phyloP scores from a whole-genome alignment of 1,284 basidiomycete genomes.

The Moniliella sp. region DNA sequence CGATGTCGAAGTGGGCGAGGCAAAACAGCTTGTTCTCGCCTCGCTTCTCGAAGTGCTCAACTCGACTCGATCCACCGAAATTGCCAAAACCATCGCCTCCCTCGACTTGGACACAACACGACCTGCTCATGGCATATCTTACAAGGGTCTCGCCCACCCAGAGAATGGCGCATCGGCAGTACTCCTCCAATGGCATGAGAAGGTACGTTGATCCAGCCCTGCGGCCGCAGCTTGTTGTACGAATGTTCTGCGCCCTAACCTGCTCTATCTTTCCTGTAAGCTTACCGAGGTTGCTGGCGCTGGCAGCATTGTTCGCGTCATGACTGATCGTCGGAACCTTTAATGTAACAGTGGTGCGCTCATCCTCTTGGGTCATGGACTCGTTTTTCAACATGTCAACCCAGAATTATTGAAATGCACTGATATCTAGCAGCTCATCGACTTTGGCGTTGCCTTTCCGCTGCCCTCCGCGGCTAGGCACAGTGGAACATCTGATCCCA shows the following conservation, averaged over 20 bases:
- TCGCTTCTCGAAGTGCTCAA: constrained; percentile 79
- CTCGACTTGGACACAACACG: constrained; percentile 61
- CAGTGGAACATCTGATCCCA: no score
- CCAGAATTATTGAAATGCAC: no score
- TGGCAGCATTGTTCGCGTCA: constrained; percentile 85
- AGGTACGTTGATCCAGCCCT: constrained; percentile 41
- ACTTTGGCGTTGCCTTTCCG: no score
- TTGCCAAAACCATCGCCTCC: constrained; percentile 51
- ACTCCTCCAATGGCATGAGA: constrained; percentile 80
- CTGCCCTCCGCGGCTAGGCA: no score
- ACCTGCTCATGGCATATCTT: constrained; percentile 88
- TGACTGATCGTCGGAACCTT: constrained; percentile 65
- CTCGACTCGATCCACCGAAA: constrained; percentile 75
- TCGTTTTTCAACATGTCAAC: no score
- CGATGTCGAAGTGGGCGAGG: constrained; percentile 18
- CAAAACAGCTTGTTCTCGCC: constrained; percentile 48
- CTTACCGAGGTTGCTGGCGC: constrained; percentile 82
- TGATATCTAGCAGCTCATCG: no score
- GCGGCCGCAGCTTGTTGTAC: neutral
- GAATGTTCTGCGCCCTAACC: neutral
- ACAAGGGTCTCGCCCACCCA: constrained; percentile 76
- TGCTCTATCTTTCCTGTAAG: constrained; percentile 40
- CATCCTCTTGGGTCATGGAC: no score
- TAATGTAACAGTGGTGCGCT: no score
- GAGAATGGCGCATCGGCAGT: constrained; percentile 51